Evolutionary conservation across 2,329 filamentous ascomycete species (phyloP), one percentile per base, ranked within the genome.

Genomic region (Fusarium concolor): DNA sequence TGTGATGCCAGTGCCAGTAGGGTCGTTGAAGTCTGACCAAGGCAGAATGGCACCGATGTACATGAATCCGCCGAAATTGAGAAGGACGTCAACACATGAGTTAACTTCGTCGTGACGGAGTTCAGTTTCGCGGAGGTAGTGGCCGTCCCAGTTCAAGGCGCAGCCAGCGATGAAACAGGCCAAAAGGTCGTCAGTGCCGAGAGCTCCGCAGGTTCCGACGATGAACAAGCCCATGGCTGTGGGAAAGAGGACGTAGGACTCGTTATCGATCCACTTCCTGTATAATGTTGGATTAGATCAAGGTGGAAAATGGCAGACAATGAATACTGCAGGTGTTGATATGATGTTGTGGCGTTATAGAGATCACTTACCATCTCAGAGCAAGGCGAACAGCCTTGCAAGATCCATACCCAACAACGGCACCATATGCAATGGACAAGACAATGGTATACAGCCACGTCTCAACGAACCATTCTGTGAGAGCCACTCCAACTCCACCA

Each of bases 21-120:
- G 85, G 46, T 83, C 78, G 49, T 86, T 77, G 71, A 89, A 87
- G 77, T 11, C 72, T 55, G 24, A 68, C 86, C 86, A 89, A 0
- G 86, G 87, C 45, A 89, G 79, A 43, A 85, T 79, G 11, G 81
- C 80, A 3, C 87, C 87, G 50, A 89, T 81, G 62, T 86, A 88
- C 78, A 88, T 85, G 75, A 89, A 89, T 10, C 84, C 85, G 4
- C 82, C 85, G 60, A 88, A 86, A 71, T 89, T 89, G 51, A 89
- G 80, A 0, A 89, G 70, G 0, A 86, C 82, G 47, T 88, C 86
- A 15, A 89, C 79, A 35, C 82, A 83, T 2, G 82, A 80, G 72
- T 89, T 89, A 65, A 89, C 86, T 52, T 88, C 84, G 58, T 89
- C 87, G 64, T 88, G 86, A 4, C 86, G 82, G 15, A 79, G 77